phyloP scores from a whole-genome alignment of 2,329 filamentous ascomycete species.

The Colletotrichum lindemuthianum region DNA sequence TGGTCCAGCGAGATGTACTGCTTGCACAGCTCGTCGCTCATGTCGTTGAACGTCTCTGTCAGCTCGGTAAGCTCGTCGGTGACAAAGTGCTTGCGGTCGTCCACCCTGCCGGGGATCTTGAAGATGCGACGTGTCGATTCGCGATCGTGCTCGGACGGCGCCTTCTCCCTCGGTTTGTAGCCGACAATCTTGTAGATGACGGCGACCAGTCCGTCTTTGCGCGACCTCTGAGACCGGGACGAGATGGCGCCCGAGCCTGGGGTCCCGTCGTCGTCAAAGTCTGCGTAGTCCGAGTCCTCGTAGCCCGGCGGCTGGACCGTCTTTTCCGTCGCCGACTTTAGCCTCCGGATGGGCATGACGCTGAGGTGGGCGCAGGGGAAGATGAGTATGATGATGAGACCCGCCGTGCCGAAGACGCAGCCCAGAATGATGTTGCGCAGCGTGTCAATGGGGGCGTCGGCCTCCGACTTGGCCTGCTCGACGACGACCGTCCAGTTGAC shows the following conservation, averaged over 20 bases:
- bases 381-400: conserved; percentile 75
- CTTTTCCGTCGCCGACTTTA: conserved; percentile 79
- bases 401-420: conserved; percentile 86
- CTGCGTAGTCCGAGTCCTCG: conserved; percentile 53
- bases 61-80: conserved; percentile 89
- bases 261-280: conserved; percentile 58
- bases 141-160: conserved; percentile 45
- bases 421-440: conserved; percentile 84
- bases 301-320: conserved; percentile 75
- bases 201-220: conserved; percentile 45
- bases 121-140: conserved; percentile 67
- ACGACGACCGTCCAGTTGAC: conserved; percentile 87
- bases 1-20: conserved; percentile 88
- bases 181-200: conserved; percentile 35
- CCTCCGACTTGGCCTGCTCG: conserved; percentile 79
- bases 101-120: conserved; percentile 86
- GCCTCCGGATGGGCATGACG: conserved; percentile 79
- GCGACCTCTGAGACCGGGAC: conserved; percentile 52
- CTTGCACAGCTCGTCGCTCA: conserved; percentile 89
- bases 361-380: conserved; percentile 85
- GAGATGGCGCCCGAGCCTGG: conserved; percentile 51
- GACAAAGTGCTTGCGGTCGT: conserved; percentile 77
- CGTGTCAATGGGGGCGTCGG: conserved; percentile 77
- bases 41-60: conserved; percentile 88
- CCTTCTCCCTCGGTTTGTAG: conserved; percentile 38